These are phyloP conservation scores for Panicum miliaceum DNA, from an alignment of 176 grass and related monocot genomes.

Conservation along the genomic window DNA sequence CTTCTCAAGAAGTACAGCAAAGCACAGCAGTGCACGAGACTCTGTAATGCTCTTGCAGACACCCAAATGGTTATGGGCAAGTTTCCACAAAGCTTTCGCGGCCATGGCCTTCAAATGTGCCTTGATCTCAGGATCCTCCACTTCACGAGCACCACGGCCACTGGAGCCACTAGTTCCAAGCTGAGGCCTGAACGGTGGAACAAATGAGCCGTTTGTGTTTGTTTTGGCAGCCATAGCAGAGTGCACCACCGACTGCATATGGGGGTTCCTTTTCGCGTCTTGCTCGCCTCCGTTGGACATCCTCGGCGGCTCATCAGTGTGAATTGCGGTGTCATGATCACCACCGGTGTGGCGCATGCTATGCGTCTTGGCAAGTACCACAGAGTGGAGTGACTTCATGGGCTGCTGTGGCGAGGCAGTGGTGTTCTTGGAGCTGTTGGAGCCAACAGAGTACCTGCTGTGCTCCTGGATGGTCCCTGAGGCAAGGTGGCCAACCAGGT, in stretches of 20 bases:
- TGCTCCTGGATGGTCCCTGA: conserved; percentile 93
- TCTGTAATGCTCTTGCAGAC: conserved; percentile 92
- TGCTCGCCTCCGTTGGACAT: conserved; percentile 1
- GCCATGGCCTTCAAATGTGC: conserved; percentile 85
- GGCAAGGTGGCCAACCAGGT: conserved; percentile 82
- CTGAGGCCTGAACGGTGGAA: conserved; percentile 42
- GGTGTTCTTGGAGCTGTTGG: conserved; percentile 49
- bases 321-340: not conserved
- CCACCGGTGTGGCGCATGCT: conserved; percentile 43
- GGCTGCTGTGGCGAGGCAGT: not conserved
- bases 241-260: conserved; percentile 79
- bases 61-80: conserved; percentile 60
- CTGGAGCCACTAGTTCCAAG: conserved; percentile 49
- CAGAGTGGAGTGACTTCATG: conserved; percentile 71
- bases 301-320: not conserved
- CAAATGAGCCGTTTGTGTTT: conserved; percentile 27
- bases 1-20: conserved; percentile 82
- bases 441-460: conserved; percentile 69
- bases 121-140: conserved; percentile 66
- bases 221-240: conserved; percentile 65
- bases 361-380: conserved; percentile 67
- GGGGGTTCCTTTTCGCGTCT: conserved; percentile 44
- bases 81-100: conserved; percentile 69
- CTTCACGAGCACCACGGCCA: conserved; percentile 49
- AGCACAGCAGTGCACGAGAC: conserved; percentile 84